Percentiles rank a stretch among this genome's conserved stretches.
Evolutionary conservation across 129 eudicot genomes (phyloP).

Genomic region (Mikania micrantha): DNA sequence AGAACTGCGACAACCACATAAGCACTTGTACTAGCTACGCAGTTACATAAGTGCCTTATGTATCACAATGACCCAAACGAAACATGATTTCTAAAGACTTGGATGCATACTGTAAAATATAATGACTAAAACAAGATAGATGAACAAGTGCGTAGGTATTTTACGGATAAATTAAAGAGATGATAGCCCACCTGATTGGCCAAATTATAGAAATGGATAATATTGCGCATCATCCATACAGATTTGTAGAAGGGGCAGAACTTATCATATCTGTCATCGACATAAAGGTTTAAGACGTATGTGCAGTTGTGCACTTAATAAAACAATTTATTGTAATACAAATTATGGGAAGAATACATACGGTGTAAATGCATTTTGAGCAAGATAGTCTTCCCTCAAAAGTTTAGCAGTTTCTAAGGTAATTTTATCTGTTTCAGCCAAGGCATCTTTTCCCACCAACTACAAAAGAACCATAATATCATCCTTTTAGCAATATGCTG

Average conservation of each 20-base stretch:
- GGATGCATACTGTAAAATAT: background rate
- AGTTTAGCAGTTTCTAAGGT: constrained; percentile 97
- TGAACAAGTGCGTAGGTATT: background rate
- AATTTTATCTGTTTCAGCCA: constrained; percentile 93
- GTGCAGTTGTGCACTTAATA: background rate
- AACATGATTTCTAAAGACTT: background rate
- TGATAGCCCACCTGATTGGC: constrained; percentile 76
- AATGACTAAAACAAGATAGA: background rate
- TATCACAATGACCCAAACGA: background rate
- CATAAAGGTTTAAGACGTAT: background rate
- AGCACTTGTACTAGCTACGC: too few species aligned
- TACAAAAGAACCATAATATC: constrained; percentile 32
- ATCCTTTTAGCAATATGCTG: too few species aligned
- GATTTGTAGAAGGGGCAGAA: constrained; percentile 97
- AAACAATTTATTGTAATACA: background rate
- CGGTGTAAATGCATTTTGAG: constrained; percentile 99
- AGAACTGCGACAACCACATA: too few species aligned
- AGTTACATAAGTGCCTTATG: too few species aligned
- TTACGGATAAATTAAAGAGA: background rate
- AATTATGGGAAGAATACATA: constrained; percentile 23
- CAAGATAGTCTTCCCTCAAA: constrained; percentile 99
- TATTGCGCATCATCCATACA: constrained; percentile 99
- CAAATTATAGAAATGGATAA: constrained; percentile 91
- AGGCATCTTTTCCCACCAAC: constrained; percentile 98
- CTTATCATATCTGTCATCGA: constrained; percentile 68